A percentile compares a stretch with the other conserved stretches of the same genome.
Conservation (phyloP, 140 eudicot species). For the Eryngium alpinum region DNA sequence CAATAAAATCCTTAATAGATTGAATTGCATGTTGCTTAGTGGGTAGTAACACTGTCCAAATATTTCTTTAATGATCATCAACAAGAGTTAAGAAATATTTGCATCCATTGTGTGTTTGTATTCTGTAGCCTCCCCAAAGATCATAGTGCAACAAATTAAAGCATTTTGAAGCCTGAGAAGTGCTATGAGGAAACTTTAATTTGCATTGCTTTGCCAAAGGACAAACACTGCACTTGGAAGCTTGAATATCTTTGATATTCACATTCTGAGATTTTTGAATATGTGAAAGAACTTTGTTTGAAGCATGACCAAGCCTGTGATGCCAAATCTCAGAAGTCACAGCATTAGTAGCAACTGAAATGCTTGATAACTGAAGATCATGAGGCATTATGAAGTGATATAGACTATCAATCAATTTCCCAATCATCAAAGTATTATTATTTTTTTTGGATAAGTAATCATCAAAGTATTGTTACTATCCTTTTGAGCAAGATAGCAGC, state of each 20-base stretch:
- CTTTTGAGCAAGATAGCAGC: neutral
- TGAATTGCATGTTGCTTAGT: neutral
- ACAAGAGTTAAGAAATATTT: neutral
- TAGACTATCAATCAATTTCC: neutral
- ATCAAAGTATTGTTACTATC: neutral
- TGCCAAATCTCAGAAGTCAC: neutral
- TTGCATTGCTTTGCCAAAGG: conserved; percentile 1
- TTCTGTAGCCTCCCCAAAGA: conserved; percentile 2
- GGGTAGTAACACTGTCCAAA: neutral
- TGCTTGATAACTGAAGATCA: no score
- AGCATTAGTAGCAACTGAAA: neutral
- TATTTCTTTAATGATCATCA: neutral
- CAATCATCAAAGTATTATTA: no score
- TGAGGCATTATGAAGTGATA: neutral
- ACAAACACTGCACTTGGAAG: neutral
- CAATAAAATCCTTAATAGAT: neutral
- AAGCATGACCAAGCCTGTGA: neutral
- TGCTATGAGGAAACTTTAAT: neutral
- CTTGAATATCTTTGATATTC: no score
- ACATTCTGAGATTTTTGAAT: no score
- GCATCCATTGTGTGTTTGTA: neutral
- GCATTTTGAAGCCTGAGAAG: rapidly evolving
- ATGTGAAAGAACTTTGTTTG: neutral
- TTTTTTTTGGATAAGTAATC: no score
- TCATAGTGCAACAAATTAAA: conserved; percentile 4